Evolutionary conservation across 1,139 yeast species (phyloP).

Genomic region (Candida sp.): DNA sequence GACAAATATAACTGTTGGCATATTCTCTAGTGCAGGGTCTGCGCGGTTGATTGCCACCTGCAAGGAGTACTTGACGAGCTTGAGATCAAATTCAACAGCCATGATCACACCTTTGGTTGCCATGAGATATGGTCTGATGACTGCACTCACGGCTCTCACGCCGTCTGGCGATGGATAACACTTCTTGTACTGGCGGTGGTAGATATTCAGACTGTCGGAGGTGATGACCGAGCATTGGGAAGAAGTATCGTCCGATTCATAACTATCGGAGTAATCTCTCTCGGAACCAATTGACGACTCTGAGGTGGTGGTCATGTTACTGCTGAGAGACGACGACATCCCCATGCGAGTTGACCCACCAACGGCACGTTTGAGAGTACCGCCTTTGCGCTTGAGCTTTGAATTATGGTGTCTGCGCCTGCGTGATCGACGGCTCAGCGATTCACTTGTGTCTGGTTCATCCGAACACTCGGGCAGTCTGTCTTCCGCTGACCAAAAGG

Average conservation of each 20-base stretch:
- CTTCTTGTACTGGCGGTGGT: slow-evolving; percentile 18
- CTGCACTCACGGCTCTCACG: slow-evolving; percentile 70
- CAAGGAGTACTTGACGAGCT: slow-evolving; percentile 48
- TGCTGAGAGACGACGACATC: slow-evolving; percentile 5
- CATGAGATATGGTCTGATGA: slow-evolving; percentile 73
- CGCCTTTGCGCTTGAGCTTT: background rate
- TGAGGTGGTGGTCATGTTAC: slow-evolving; percentile 3
- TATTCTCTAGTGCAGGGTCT: slow-evolving; percentile 1
- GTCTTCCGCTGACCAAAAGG: slow-evolving; percentile 82
- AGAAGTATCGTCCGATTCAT: slow-evolving; percentile 10
- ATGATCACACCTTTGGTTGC: slow-evolving; percentile 59
- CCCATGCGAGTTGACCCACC: slow-evolving; percentile 11
- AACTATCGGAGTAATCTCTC: slow-evolving; percentile 4
- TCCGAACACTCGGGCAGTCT: slow-evolving; percentile 26
- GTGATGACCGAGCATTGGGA: slow-evolving; percentile 17
- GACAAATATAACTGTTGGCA: slow-evolving; percentile 63
- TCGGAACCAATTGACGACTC: slow-evolving; percentile 2
- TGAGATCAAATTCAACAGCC: slow-evolving; percentile 59
- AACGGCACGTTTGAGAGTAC: background rate
- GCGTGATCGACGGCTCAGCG: background rate
- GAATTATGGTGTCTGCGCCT: background rate
- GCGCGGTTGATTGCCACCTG: slow-evolving; percentile 35
- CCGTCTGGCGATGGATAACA: slow-evolving; percentile 60
- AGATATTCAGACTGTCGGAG: slow-evolving; percentile 26
- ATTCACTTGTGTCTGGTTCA: slow-evolving; percentile 2